These are phyloP conservation scores for Flaveria sonorensis DNA, from an alignment of 129 eudicot genomes.

Conservation along the genomic window DNA sequence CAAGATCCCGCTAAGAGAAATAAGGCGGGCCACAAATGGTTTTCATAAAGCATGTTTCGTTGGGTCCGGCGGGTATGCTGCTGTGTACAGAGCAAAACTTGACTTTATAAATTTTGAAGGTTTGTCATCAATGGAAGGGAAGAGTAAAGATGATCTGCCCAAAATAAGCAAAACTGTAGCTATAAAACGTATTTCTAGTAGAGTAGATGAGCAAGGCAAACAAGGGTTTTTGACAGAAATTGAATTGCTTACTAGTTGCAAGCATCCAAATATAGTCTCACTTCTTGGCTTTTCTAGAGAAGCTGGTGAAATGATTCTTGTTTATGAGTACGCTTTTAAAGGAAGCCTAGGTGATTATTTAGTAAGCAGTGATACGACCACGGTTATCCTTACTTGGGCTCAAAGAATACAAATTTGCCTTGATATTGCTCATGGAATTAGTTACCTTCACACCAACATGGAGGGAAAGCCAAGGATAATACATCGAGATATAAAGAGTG, in stretches of 20 bases:
- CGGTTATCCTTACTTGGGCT: background rate
- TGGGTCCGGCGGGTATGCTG: background rate
- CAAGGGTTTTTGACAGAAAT: slow-evolving; percentile 1
- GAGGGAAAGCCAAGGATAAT: slow-evolving; percentile 4
- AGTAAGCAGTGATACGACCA: background rate
- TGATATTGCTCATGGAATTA: slow-evolving; percentile 9
- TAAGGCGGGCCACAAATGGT: background rate
- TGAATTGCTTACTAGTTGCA: slow-evolving; percentile 2
- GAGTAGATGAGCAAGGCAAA: too few relatives aligned
- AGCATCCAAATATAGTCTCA: slow-evolving; percentile 9
- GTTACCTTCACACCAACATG: slow-evolving; percentile 2
- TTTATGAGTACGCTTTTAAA: background rate
- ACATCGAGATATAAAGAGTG: slow-evolving; percentile 23
- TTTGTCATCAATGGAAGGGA: background rate
- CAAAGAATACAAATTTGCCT: slow-evolving; percentile 17
- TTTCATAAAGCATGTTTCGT: background rate
- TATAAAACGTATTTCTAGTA: background rate
- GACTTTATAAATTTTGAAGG: background rate
- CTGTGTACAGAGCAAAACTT: background rate
- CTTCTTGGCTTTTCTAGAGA: slow-evolving; percentile 1
- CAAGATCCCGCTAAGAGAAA: slow-evolving; percentile 9
- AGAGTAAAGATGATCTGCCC: background rate
- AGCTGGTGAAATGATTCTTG: background rate
- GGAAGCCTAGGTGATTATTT: slow-evolving; percentile 13
- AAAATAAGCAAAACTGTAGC: background rate